phyloP scores from a whole-genome alignment of 352 stramenopile species.

The Phytophthora hybrid region DNA sequence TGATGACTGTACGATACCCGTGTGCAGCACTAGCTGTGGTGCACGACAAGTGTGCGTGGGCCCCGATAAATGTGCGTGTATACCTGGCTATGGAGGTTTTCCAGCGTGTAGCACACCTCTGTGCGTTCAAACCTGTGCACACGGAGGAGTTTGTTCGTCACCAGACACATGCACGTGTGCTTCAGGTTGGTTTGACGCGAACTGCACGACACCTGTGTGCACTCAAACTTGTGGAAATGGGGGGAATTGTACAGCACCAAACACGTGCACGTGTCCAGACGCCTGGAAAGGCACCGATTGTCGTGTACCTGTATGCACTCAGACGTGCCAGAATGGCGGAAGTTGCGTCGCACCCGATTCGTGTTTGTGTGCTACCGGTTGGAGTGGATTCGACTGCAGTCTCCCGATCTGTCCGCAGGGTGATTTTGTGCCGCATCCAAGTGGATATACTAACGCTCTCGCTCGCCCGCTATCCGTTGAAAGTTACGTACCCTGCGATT shows the following conservation, averaged over 20 bases:
- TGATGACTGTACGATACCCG: slow-evolving; percentile 88
- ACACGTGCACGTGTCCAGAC: slow-evolving; percentile 90
- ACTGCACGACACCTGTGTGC: slow-evolving; percentile 97
- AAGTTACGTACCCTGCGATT: slow-evolving; percentile 93
- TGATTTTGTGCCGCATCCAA: slow-evolving; percentile 91
- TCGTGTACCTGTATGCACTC: slow-evolving; percentile 90
- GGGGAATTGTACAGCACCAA: slow-evolving; percentile 94
- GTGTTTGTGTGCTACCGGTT: slow-evolving; percentile 94
- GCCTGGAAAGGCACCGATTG: slow-evolving; percentile 94
- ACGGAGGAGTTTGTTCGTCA: slow-evolving; percentile 89
- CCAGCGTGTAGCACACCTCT: slow-evolving; percentile 77
- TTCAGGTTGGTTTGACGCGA: slow-evolving; percentile 95
- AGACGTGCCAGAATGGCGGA: slow-evolving; percentile 91
- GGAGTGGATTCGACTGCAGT: slow-evolving; percentile 93
- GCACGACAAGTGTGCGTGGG: slow-evolving; percentile 91
- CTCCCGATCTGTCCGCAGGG: slow-evolving; percentile 94
- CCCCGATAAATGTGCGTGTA: slow-evolving; percentile 92
- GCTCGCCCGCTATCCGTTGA: slow-evolving; percentile 69
- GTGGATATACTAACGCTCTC: slow-evolving; percentile 64
- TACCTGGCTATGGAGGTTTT: slow-evolving; percentile 91
- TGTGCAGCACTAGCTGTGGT: slow-evolving; percentile 63
- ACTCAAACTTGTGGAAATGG: slow-evolving; percentile 96
- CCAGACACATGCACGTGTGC: slow-evolving; percentile 95
- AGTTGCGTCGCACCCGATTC: slow-evolving; percentile 94
- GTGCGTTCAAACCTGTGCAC: slow-evolving; percentile 92